Conservation (phyloP, 2,329 filamentous ascomycete species). For the Plectosphaerella sp. region DNA sequence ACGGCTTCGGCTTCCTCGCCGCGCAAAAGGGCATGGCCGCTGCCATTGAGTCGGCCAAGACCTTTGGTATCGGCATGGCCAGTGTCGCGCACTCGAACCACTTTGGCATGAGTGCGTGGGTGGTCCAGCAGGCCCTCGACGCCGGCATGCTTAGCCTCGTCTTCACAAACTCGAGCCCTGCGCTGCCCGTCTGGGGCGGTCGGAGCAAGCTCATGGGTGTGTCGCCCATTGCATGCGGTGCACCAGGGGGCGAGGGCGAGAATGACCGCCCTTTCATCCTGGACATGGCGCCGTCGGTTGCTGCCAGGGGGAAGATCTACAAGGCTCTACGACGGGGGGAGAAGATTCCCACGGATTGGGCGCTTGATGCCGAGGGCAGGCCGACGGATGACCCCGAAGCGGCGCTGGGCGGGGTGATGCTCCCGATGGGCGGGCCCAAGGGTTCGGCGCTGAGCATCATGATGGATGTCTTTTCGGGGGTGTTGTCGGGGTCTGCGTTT, state of each 20-base stretch:
- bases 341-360: constrained; percentile 70
- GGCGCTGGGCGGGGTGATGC: constrained; percentile 74
- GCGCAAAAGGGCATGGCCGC: constrained; percentile 61
- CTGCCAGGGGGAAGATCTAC: constrained; percentile 69
- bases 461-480: constrained; percentile 87
- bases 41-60: constrained; percentile 61
- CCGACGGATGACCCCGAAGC: constrained; percentile 67
- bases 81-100: constrained; percentile 74
- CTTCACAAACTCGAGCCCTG: constrained; percentile 69
- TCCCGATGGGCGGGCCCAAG: constrained; percentile 82
- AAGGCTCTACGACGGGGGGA: constrained; percentile 64
- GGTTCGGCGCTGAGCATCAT: constrained; percentile 73
- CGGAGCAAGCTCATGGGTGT: constrained; percentile 67
- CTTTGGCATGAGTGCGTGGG: constrained; percentile 79
- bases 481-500: constrained; percentile 72
- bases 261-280: constrained; percentile 60
- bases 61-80: constrained; percentile 70
- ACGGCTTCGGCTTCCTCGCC: constrained; percentile 72
- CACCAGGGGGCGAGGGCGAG: constrained; percentile 53
- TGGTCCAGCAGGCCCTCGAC: constrained; percentile 73
- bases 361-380: constrained; percentile 64
- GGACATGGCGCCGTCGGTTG: constrained; percentile 70
- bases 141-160: constrained; percentile 66
- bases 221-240: constrained; percentile 71
- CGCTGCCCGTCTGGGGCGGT: constrained; percentile 67